These are phyloP conservation scores for Trypanosoma vivax DNA, from an alignment of 208 protist genomes.

Conservation along the genomic window DNA sequence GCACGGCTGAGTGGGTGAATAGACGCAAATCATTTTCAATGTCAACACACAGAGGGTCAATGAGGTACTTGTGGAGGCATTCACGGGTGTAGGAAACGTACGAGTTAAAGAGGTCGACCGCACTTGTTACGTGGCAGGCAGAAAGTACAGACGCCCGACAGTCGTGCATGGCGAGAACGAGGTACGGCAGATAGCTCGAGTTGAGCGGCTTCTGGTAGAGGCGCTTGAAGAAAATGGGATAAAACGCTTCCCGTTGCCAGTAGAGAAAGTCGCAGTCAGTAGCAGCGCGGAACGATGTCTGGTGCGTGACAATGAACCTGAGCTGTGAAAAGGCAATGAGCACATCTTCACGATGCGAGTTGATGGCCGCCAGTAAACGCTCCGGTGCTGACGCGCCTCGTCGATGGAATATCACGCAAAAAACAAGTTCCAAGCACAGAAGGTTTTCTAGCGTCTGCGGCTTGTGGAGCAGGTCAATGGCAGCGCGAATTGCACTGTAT, in stretches of 20 bases:
- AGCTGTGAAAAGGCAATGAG: slow-evolving; percentile 68
- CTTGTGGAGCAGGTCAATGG: slow-evolving; percentile 61
- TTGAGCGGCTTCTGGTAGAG: slow-evolving; percentile 65
- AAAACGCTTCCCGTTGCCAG: slow-evolving; percentile 76
- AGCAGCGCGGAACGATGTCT: slow-evolving; percentile 30
- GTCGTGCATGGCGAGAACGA: slow-evolving; percentile 75
- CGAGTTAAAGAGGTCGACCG: slow-evolving; percentile 26
- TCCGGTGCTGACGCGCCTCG: slow-evolving; percentile 3
- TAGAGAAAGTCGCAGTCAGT: slow-evolving; percentile 88
- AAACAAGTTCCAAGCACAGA: slow-evolving; percentile 43
- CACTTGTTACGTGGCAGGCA: slow-evolving; percentile 23
- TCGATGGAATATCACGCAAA: slow-evolving; percentile 58
- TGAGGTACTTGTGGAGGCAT: slow-evolving; percentile 39
- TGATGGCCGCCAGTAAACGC: slow-evolving; percentile 14
- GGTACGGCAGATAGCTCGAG: slow-evolving; percentile 51
- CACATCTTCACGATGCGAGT: slow-evolving; percentile 44
- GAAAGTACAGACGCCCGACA: slow-evolving; percentile 27
- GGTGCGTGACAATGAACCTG: slow-evolving; percentile 49
- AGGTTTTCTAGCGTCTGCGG: slow-evolving; percentile 51
- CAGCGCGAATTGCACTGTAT: slow-evolving; percentile 45
- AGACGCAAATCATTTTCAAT: slow-evolving; percentile 93
- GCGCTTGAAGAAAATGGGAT: slow-evolving; percentile 76
- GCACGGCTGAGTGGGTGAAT: slow-evolving; percentile 81
- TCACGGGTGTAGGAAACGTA: slow-evolving; percentile 60
- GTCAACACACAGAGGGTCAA: slow-evolving; percentile 77